Evolutionary conservation across 257 asterid genomes (phyloP), one percentile per base, ranked within the genome.

Genomic region (Capsicum pubescens): DNA sequence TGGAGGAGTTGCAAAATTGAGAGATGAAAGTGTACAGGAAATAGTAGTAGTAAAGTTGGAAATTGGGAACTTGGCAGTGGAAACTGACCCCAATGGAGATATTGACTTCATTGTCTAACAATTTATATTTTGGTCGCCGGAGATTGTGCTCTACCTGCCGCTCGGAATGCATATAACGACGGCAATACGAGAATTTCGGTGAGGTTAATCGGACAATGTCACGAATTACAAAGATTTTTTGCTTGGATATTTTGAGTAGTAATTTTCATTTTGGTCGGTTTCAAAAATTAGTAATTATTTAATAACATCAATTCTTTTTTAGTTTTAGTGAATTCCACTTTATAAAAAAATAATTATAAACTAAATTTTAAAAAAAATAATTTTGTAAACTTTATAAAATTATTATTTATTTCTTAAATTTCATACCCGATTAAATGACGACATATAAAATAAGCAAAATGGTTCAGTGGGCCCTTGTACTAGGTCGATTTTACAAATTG

Each of bases 21-120:
- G 64, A 55, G 21, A 68, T 11, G 81, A 64, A 52, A 74, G 60
- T 54, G 58, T 21, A 54, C 48, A 85, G 69, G 82, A 42, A n/a
- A 35, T n/a, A 26, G 84, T 42, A 26, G 84, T 42, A 39, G 61
- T 19, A 17, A 83, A 85, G 59, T 82, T 15, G 56, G 81, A 17
- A 36, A 35, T 36, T 12, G 80, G 52, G 70, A 55, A 70, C 36
- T 66, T 83, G 80, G 71, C 19, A 39, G 67, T 19, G 57, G 81
- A 63, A 54, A 63, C 69, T 8, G 81, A 83, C 60, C 1, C 32
- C 9, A 68, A 14, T 13, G 82, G 56, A 26, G 79, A 61, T 15
- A 77, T 0, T 12, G 74, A 46, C 71, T 77, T 83, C 88, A 86
- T 85, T 74, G 48, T 36, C 32, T 26, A 50, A 74, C 12, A 19